phyloP scores from a whole-genome alignment of 1,139 yeast genomes.

The Kodamaea ohmeri region DNA sequence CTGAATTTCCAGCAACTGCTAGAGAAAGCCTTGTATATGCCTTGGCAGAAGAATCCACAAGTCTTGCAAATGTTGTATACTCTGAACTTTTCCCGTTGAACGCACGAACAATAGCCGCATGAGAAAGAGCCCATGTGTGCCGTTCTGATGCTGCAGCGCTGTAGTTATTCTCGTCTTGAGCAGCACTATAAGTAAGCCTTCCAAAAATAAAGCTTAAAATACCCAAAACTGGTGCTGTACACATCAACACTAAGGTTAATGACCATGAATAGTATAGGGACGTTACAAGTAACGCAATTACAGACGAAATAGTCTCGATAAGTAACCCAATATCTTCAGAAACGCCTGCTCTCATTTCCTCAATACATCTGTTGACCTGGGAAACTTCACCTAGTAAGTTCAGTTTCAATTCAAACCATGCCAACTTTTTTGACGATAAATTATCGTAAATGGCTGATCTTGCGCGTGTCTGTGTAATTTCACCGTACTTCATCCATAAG shows the following conservation, averaged over 20 bases:
- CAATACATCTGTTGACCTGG: conserved; percentile 71
- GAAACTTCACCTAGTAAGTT: conserved; percentile 61
- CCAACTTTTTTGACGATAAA: conserved; percentile 37
- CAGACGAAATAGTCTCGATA: conserved; percentile 50
- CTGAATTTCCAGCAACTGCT: conserved; percentile 55
- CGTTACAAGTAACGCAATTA: conserved; percentile 56
- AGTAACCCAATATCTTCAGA: conserved; percentile 66
- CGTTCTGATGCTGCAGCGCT: conserved; percentile 58
- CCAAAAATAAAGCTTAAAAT: conserved; percentile 52
- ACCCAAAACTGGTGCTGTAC: conserved; percentile 67
- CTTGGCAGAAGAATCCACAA: conserved; percentile 43
- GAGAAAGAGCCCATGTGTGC: conserved; percentile 66
- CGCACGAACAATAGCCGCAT: conserved; percentile 59
- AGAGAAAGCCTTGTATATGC: conserved; percentile 49
- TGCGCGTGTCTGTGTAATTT: conserved; percentile 60
- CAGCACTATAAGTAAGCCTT: conserved; percentile 44
- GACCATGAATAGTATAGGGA: conserved; percentile 83
- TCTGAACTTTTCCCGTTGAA: conserved; percentile 61
- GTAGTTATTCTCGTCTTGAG: conserved; percentile 55
- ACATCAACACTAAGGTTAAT: conserved; percentile 69
- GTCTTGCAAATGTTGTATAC: conserved; percentile 36
- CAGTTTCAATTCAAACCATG: conserved; percentile 60
- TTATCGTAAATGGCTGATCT: conserved; percentile 41
- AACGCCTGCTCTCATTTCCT: conserved; percentile 68
- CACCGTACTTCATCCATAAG: conserved; percentile 73